These are phyloP conservation scores for Phlegmacium glaucopus DNA, from an alignment of 768 basidiomycete genomes.

Conservation along the genomic window DNA sequence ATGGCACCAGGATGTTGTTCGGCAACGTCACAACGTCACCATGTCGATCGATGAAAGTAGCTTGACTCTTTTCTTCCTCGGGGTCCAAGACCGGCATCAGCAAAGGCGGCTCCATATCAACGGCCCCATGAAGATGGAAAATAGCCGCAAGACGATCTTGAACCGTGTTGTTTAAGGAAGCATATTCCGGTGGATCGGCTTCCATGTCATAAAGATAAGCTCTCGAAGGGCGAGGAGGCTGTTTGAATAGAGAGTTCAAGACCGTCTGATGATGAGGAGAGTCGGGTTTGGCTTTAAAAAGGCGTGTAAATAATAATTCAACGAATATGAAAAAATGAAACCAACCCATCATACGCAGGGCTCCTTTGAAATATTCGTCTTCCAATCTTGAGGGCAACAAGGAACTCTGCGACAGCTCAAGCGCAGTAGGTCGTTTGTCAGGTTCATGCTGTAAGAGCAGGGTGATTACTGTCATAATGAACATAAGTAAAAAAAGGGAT, in stretches of 20 bases:
- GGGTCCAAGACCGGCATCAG: conserved; percentile 67
- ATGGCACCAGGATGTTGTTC: conserved; percentile 67
- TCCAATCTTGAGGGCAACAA: conserved; percentile 75
- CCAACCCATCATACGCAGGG: conserved; percentile 72
- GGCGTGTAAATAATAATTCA: not conserved
- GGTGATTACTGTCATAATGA: conserved; percentile 57
- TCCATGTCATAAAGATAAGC: conserved; percentile 75
- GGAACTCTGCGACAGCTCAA: conserved; percentile 79
- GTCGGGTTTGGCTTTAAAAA: conserved; percentile 61
- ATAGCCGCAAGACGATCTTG: conserved; percentile 73
- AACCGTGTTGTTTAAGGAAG: conserved; percentile 69
- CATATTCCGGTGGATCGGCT: conserved; percentile 63
- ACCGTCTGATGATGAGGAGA: conserved; percentile 80
- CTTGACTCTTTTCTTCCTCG: conserved; percentile 62
- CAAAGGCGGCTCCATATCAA: conserved; percentile 84
- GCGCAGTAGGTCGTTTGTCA: conserved; percentile 69
- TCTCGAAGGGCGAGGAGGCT: conserved; percentile 60
- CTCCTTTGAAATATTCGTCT: conserved; percentile 84
- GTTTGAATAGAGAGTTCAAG: conserved; percentile 74
- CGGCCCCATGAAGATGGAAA: conserved; percentile 87
- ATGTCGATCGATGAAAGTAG: conserved; percentile 74
- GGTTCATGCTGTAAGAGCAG: conserved; percentile 83
- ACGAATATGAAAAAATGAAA: not conserved
- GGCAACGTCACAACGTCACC: conserved; percentile 76
- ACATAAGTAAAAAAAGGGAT: not conserved